phyloP scores from a whole-genome alignment of 257 asterid species.

The Thymus quinquecostatus region DNA sequence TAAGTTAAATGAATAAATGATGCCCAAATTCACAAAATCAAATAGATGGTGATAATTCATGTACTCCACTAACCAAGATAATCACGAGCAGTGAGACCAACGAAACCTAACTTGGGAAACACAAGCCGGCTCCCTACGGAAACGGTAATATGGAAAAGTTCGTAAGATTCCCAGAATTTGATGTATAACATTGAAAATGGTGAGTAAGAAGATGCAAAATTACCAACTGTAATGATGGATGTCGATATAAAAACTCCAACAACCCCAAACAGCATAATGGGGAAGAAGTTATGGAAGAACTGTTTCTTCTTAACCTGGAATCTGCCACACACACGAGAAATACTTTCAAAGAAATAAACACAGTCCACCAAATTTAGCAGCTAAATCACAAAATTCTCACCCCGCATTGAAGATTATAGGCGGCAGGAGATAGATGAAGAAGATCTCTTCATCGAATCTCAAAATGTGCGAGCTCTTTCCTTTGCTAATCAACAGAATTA shows the following conservation, averaged over 20 bases:
- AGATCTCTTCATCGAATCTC: constrained; percentile 82
- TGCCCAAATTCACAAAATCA: constrained; percentile 3
- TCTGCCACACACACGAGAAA: constrained; percentile 39
- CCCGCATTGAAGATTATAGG: constrained; percentile 97
- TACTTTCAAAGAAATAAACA: not conserved
- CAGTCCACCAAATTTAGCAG: not conserved
- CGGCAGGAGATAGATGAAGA: constrained; percentile 92
- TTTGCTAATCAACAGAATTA: constrained; percentile 71
- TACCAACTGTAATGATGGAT: constrained; percentile 73
- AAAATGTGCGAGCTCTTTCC: constrained; percentile 82
- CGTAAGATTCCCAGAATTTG: not conserved
- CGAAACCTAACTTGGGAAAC: constrained; percentile 61
- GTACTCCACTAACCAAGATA: constrained; percentile 66
- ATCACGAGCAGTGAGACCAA: constrained; percentile 65
- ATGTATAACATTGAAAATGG: not conserved
- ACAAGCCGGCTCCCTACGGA: constrained; percentile 70
- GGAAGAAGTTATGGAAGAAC: constrained; percentile 93
- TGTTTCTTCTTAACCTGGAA: constrained; percentile 98
- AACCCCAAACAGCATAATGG: constrained; percentile 91
- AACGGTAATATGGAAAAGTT: constrained; percentile 6
- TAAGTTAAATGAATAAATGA: no score
- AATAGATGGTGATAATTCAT: constrained; percentile 16
- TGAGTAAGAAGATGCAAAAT: not conserved
- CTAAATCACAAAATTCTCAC: constrained; percentile 41
- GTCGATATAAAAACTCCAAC: constrained; percentile 86